Base-by-base conservation (phyloP, 352 stramenopile genomes). In the Salisapilia sapeloensis region DNA sequence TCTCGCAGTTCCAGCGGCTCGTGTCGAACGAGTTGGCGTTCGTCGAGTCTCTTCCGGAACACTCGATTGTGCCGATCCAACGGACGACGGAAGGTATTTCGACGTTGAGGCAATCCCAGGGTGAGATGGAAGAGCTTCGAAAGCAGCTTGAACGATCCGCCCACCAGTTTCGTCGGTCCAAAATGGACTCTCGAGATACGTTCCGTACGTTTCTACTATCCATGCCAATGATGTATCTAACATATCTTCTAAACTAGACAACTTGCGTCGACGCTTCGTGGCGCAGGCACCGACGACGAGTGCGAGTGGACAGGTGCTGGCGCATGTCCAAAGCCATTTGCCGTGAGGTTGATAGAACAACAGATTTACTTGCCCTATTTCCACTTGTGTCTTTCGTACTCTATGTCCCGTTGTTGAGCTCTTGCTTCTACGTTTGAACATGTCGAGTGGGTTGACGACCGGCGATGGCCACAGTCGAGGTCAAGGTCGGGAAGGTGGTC, bases 241-340 rank as follows among this genome's bases (percentile, higher is more conserved):
- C 18, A 38, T 18, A 5, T 5, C 14, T 7, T 13, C 16, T 24
- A 17, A 28, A 6, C 8, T 24, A 56, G 48, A 20, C 6, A 76
- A 72, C 35, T 35, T 79, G 24, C 58, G 37, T 14, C 62, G 67
- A 35, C 55, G 60, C 9, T 76, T 69, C 31, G 51, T 59, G 33
- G 56, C 60, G 29, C 46, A 53, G 28, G n/a, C n/a, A n/a, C n/a
- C n/a, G n/a, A n/a, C n/a, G n/a, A n/a, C n/a, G n/a, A n/a, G n/a
- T n/a, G n/a, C n/a, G n/a, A n/a, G n/a, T n/a, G n/a, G n/a, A n/a
- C n/a, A n/a, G n/a, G n/a, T n/a, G n/a, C n/a, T n/a, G n/a, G n/a
- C n/a, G n/a, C n/a, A n/a, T n/a, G n/a, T n/a, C n/a, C n/a, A n/a
- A n/a, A n/a, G n/a, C n/a, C n/a, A n/a, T n/a, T n/a, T n/a, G n/a